Percentiles rank a stretch among this genome's conserved stretches.
These are phyloP conservation scores for Selaginella tamariscina DNA, from an alignment of 75 land plant genomes.

Conservation along the genomic window DNA sequence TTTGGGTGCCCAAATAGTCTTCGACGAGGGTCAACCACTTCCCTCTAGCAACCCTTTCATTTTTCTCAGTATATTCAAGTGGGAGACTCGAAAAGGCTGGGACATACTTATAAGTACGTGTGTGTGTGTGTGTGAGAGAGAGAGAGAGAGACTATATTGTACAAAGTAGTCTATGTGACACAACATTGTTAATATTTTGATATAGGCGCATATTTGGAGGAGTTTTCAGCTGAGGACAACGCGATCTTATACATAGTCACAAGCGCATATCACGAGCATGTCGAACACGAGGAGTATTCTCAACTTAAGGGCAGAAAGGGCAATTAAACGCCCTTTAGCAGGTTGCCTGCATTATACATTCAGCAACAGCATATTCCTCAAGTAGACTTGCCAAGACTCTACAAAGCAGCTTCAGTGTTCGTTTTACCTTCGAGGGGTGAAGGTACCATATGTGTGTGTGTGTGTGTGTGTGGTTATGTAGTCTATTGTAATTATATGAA, in stretches of 20 bases:
- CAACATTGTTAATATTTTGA: no score
- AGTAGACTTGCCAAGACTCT: slow-evolving; percentile 43
- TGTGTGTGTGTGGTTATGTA: no score
- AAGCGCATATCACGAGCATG: slow-evolving; percentile 40
- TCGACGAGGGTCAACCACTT: no score
- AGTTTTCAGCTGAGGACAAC: slow-evolving; percentile 45
- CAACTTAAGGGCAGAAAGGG: slow-evolving; percentile 27
- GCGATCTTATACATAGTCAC: slow-evolving; percentile 52
- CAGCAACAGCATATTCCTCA: slow-evolving; percentile 51
- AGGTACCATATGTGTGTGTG: no score
- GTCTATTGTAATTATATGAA: no score
- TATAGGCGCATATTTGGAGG: slow-evolving; percentile 51
- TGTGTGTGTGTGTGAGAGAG: no score
- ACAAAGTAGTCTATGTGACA: no score
- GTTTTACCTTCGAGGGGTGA: slow-evolving; percentile 78
- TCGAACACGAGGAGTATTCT: slow-evolving; percentile 14
- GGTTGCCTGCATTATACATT: slow-evolving; percentile 55
- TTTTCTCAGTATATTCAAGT: slow-evolving; percentile 74
- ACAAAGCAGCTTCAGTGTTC: slow-evolving; percentile 54
- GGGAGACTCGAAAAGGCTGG: slow-evolving; percentile 88
- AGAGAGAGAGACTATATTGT: no score
- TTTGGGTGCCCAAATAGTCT: no score
- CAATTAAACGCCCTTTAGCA: slow-evolving; percentile 34
- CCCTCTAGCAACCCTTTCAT: slow-evolving; percentile 21
- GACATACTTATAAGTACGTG: no score